Base-by-base conservation (phyloP, 2,329 filamentous ascomycete species). In the Aspergillus pseudoviridinutans region DNA sequence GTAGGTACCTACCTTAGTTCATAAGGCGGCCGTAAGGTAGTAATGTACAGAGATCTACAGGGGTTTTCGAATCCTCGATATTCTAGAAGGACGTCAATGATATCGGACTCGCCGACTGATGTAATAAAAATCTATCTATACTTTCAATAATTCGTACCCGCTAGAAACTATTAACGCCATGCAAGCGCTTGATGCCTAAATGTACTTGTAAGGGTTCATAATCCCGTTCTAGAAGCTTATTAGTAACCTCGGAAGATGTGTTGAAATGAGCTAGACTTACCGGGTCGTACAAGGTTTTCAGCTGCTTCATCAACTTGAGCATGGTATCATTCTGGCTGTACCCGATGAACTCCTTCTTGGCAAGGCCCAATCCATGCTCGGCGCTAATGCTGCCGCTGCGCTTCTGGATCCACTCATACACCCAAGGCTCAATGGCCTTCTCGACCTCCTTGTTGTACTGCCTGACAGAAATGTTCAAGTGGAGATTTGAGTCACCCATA, bases 121-220 rank as follows among this genome's bases (percentile, higher is more conserved):
- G 29, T 7, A 17, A 22, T 44, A 9, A 9, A 44, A 24, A 22
- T 8, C 8, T 44, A 12, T 44, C 8, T 44, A 44, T 12, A 27
- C 6, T 24, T 35, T 17, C 32, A 14, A 38, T 50, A 49, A 52
- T 49, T 53, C 29, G 54, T 38, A 38, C 44, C 8, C 44, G 44
- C 44, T 47, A 47, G 22, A 22, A 10, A 46, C 10, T 12, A 10
- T 20, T 20, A 47, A 25, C 22, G 44, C 22, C 10, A 47, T 47
- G 44, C 22, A 47, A 47, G 50, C 53, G 27, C 4, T 38, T 35
- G 12, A n/a, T 42, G 32, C 63, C 61, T 71, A 77, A 51, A 97
- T 89, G 74, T 97, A 97, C 78, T 97, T 97, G 81, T 97, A 97
- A 0, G 93, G 93, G 78, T 97, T 97, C 91, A 97, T 95, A 76